Evolutionary conservation across 2,329 filamentous ascomycete genomes (phyloP).

Genomic region (Periconia macrospinosa): DNA sequence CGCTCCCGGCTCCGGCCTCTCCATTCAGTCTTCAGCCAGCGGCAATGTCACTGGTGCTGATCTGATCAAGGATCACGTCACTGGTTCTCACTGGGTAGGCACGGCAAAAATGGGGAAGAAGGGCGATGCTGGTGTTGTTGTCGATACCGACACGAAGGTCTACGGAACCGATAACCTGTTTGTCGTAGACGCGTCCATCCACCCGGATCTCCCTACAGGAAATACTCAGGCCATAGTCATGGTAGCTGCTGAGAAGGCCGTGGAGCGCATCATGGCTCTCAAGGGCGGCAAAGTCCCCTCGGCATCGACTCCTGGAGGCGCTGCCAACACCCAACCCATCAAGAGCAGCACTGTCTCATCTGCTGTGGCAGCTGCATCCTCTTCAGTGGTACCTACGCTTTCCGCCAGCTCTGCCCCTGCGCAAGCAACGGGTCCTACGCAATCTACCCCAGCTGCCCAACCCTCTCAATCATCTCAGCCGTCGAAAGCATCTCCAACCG

Average conservation of each 20-base stretch:
- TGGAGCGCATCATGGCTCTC: slow-evolving; percentile 52
- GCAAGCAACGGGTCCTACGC: not conserved
- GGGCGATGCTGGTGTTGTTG: slow-evolving; percentile 47
- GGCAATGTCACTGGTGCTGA: slow-evolving; percentile 45
- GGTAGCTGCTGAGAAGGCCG: slow-evolving; percentile 64
- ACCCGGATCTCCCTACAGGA: slow-evolving; percentile 68
- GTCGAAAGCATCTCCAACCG: not conserved
- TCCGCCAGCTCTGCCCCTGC: not conserved
- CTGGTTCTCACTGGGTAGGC: slow-evolving; percentile 48
- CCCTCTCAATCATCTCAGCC: not conserved
- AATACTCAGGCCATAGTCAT: slow-evolving; percentile 70
- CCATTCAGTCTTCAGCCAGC: slow-evolving; percentile 38
- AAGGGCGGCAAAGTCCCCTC: not conserved
- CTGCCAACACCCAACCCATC: not conserved
- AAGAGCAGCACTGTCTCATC: not conserved
- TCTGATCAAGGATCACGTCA: slow-evolving; percentile 35
- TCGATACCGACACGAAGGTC: slow-evolving; percentile 53
- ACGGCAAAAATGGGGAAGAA: slow-evolving; percentile 58
- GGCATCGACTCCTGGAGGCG: not conserved
- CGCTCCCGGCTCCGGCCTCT: slow-evolving; percentile 30
- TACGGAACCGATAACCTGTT: slow-evolving; percentile 48
- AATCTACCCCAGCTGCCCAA: not conserved
- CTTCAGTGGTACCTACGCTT: not conserved
- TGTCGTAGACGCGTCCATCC: slow-evolving; percentile 53
- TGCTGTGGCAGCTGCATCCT: not conserved